A percentile compares a stretch with the other conserved stretches of the same genome.
Evolutionary conservation across 176 grass and related monocot genomes (phyloP).

Genomic region (bread wheat (Triticum aestivum)): IWGSC_CS_RefSeq_v2.1 NC_057799.1:131500996-131501495

Average conservation of each 20-base stretch:
- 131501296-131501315: constrained; percentile 95
- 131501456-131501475: constrained; percentile 96
- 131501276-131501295: constrained; percentile 82
- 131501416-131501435: constrained; percentile 95
- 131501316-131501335: constrained; percentile 78
- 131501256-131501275: constrained; percentile 86
- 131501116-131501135: constrained; percentile 96
- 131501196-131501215: constrained; percentile 80
- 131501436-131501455: constrained; percentile 82
- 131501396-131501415: constrained; percentile 95
- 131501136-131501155: constrained; percentile 97
- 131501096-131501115: constrained; percentile 97
- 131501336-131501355: constrained; percentile 94
- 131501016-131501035: constrained; percentile 96
- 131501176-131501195: constrained; percentile 95
- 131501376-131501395: constrained; percentile 96
- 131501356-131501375: constrained; percentile 89
- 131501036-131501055: constrained; percentile 95
- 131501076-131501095: constrained; percentile 96
- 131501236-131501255: constrained; percentile 90
- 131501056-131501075: constrained; percentile 98
- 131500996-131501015: constrained; percentile 95
- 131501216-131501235: constrained; percentile 95
- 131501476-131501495: constrained; percentile 89
- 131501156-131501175: constrained; percentile 85